Conservation (phyloP, 257 asterid species). For the Solanum paucissectum region DNA sequence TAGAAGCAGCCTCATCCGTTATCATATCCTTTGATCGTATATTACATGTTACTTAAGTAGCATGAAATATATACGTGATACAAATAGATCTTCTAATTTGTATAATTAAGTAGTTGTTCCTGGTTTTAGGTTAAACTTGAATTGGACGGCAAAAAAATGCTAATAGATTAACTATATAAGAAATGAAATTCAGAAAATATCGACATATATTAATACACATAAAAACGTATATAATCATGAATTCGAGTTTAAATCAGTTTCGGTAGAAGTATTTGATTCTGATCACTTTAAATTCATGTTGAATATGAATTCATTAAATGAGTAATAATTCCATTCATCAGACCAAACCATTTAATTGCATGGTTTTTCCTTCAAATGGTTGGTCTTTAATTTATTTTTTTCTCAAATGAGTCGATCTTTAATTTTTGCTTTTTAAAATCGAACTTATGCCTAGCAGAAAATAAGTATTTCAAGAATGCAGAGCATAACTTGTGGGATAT, state of each 20-base stretch:
- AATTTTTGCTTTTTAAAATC: too few species aligned
- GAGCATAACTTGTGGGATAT: not conserved
- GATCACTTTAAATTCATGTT: not conserved
- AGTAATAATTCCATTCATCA: not conserved
- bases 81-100: too few species aligned
- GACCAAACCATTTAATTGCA: not conserved
- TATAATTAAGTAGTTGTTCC: too few species aligned
- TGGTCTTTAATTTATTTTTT: not conserved
- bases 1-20: fast-evolving
- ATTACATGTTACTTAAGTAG: too few species aligned
- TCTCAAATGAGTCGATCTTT: too few species aligned
- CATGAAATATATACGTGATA: too few species aligned
- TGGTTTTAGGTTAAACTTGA: too few species aligned
- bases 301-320: not conserved
- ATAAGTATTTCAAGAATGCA: not conserved
- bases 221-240: not conserved
- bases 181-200: not conserved
- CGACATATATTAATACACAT: not conserved
- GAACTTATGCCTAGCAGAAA: not conserved
- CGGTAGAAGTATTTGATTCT: too few species aligned
- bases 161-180: too few species aligned
- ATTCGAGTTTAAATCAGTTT: not conserved
- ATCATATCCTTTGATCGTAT: not conserved
- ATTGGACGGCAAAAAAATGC: too few species aligned
- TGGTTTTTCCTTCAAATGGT: not conserved